Percentiles rank a stretch among this genome's conserved stretches.
phyloP scores from a whole-genome alignment of 2,329 filamentous ascomycete species.

The Lachnellula occidentalis region DNA sequence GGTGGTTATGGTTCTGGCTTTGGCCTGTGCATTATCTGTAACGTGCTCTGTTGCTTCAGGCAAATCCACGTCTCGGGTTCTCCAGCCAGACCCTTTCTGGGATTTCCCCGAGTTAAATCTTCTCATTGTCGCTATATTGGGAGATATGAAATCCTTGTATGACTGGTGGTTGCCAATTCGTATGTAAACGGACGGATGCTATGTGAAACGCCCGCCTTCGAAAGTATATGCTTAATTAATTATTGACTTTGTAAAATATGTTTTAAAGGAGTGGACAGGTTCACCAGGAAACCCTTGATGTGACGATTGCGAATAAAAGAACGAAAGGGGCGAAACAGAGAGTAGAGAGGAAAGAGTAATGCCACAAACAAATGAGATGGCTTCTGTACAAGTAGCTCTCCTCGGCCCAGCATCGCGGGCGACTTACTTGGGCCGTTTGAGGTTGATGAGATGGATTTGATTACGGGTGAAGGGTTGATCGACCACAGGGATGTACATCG shows the following conservation, averaged over 20 bases:
- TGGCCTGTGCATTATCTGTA: slow-evolving; percentile 28
- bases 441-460: slow-evolving; percentile 42
- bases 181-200: not conserved
- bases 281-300: slow-evolving; percentile 28
- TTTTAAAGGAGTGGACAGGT: slow-evolving; percentile 28
- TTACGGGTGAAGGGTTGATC: slow-evolving; percentile 37
- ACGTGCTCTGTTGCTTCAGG: slow-evolving; percentile 26
- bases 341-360: slow-evolving; percentile 14
- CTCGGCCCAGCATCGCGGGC: slow-evolving; percentile 1
- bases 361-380: slow-evolving; percentile 6
- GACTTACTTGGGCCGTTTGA: slow-evolving; percentile 40
- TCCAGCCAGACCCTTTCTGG: slow-evolving; percentile 10
- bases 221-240: slow-evolving; percentile 18
- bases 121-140: slow-evolving; percentile 17
- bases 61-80: slow-evolving; percentile 24
- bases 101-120: slow-evolving; percentile 16
- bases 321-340: slow-evolving; percentile 3
- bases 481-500: slow-evolving; percentile 33
- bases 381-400: not conserved
- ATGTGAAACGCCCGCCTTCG: slow-evolving; percentile 17
- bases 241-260: slow-evolving; percentile 2
- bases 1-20: slow-evolving; percentile 11
- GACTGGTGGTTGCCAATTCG: slow-evolving; percentile 14
- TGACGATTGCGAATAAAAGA: slow-evolving; percentile 4
- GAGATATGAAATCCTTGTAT: slow-evolving; percentile 7